Conservation (phyloP, 441 rosid species). For the Lepidium campestre region DNA sequence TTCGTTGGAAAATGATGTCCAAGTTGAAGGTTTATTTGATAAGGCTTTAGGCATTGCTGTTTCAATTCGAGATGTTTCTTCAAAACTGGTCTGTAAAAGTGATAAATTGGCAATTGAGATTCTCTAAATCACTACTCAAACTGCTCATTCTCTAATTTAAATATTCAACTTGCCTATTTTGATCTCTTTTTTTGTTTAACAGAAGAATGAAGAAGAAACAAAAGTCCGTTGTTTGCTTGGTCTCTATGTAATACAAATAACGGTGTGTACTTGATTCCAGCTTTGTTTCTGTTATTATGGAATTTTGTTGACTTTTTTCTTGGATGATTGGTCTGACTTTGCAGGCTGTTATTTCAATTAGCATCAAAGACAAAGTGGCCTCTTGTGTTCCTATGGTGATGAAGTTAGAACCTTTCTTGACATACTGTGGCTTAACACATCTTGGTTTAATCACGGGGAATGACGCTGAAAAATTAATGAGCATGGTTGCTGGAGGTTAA, state of each 20-base stretch:
- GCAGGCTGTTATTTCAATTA: constrained; percentile 67
- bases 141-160: background rate
- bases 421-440: constrained; percentile 55
- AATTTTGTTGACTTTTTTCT: background rate
- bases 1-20: constrained; percentile 42
- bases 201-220: constrained; percentile 49
- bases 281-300: background rate
- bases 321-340: constrained; percentile 17
- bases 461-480: constrained; percentile 38
- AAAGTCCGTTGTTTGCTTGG: constrained; percentile 64
- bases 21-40: constrained; percentile 40
- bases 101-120: constrained; percentile 1
- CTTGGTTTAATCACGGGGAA: constrained; percentile 66
- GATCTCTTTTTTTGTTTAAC: constrained; percentile 21
- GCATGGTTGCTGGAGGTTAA: constrained; percentile 43
- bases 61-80: constrained; percentile 46
- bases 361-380: constrained; percentile 32
- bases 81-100: constrained; percentile 49
- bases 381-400: constrained; percentile 38
- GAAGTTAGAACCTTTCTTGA: constrained; percentile 40
- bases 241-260: constrained; percentile 61
- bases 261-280: constrained; percentile 45
- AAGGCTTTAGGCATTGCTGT: constrained; percentile 58
- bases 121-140: constrained; percentile 1
- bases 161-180: constrained; percentile 3